A percentile compares a stretch with the other conserved stretches of the same genome.
phyloP scores from a whole-genome alignment of 768 basidiomycete genomes.

The Zangia roseola region DNA sequence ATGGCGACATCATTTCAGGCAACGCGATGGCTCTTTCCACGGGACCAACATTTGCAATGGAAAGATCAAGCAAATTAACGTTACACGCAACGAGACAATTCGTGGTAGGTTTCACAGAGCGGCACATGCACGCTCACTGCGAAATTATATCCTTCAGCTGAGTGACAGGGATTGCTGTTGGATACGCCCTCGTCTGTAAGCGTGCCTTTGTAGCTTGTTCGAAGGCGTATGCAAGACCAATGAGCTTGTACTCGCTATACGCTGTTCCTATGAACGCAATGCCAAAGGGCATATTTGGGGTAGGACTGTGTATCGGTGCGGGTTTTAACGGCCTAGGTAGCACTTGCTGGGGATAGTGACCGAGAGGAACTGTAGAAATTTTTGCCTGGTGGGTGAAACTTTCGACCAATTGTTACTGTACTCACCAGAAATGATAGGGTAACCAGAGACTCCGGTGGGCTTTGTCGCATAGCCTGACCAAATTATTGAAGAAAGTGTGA shows the following conservation, averaged over 20 bases:
- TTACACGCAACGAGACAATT: conserved; percentile 1
- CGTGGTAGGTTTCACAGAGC: conserved; percentile 7
- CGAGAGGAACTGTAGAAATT: conserved; percentile 47
- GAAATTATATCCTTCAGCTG: conserved; percentile 40
- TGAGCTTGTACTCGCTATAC: conserved; percentile 56
- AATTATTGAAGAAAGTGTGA: background rate
- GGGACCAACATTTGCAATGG: background rate
- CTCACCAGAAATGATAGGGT: conserved; percentile 63
- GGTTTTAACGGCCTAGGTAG: conserved; percentile 40
- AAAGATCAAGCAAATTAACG: background rate
- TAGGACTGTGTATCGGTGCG: conserved; percentile 33
- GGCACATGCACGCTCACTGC: conserved; percentile 4
- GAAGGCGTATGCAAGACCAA: conserved; percentile 61
- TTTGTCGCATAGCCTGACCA: conserved; percentile 28
- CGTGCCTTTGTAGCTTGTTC: conserved; percentile 62
- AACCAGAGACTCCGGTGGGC: conserved; percentile 55
- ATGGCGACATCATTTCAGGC: conserved; percentile 1
- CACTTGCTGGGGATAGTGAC: conserved; percentile 52
- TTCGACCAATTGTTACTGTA: background rate
- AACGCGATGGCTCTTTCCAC: conserved; percentile 7
- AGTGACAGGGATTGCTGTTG: conserved; percentile 55
- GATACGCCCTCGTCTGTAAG: conserved; percentile 45
- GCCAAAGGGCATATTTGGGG: conserved; percentile 58
- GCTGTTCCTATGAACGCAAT: conserved; percentile 61
- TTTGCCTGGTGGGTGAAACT: conserved; percentile 4